phyloP scores from a whole-genome alignment of 345 rosid species.

The Carallia pectinifolia region DNA sequence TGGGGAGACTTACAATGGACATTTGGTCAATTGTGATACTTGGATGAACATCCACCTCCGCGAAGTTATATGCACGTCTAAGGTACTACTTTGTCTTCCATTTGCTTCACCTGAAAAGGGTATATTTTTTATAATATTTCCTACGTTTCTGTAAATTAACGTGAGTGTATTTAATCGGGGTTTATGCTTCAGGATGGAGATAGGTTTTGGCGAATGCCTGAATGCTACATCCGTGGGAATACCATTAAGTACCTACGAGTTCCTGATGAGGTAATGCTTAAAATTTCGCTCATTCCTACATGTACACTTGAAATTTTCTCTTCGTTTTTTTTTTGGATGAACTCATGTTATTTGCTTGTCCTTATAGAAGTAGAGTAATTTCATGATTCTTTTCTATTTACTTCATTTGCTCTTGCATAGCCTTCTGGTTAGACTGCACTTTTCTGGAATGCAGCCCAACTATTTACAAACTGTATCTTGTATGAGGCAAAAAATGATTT shows the following conservation, averaged over 20 bases:
- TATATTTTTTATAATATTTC: not conserved
- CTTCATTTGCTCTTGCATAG: too few relatives aligned
- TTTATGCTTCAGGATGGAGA: constrained; percentile 79
- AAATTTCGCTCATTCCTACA: not conserved
- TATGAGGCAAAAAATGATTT: not conserved
- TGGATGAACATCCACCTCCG: constrained; percentile 99
- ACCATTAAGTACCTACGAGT: constrained; percentile 96
- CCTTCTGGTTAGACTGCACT: too few relatives aligned
- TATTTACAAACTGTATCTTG: too few relatives aligned
- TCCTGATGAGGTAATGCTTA: constrained; percentile 80
- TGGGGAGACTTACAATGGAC: constrained; percentile 97
- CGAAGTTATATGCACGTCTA: constrained; percentile 96
- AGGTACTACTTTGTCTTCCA: constrained; percentile 40
- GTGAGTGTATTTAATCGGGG: not conserved
- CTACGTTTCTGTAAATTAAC: not conserved
- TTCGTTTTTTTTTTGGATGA: not conserved
- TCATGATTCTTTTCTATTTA: too few relatives aligned
- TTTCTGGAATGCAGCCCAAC: too few relatives aligned
- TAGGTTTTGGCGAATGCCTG: constrained; percentile 99
- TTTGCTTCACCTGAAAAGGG: not conserved
- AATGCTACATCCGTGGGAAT: constrained; percentile 97
- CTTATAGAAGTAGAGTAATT: too few relatives aligned
- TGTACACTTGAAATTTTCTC: not conserved
- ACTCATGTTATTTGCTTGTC: not conserved
- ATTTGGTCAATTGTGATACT: constrained; percentile 89